phyloP scores from a whole-genome alignment of 768 basidiomycete species.

The Lactarius hatsudake region DNA sequence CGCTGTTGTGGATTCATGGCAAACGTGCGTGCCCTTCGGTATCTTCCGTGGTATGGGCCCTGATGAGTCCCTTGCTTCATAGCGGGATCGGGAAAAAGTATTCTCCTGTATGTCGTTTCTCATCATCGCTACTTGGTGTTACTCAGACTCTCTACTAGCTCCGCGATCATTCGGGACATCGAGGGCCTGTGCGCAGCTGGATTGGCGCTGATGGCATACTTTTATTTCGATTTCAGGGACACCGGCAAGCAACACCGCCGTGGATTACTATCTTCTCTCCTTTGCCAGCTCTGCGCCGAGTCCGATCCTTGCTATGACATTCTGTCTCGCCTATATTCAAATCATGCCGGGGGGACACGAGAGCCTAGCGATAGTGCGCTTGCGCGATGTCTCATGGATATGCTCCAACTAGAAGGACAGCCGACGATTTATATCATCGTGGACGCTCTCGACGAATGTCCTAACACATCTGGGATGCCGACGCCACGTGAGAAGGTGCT shows the following conservation, averaged over 20 bases:
- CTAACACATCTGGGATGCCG: neutral
- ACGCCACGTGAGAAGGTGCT: neutral
- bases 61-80: neutral
- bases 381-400: neutral
- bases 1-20: neutral
- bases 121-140: neutral
- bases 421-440: neutral
- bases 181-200: neutral
- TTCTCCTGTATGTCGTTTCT: neutral
- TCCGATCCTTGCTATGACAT: neutral
- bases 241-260: neutral
- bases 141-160: neutral
- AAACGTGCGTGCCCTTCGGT: neutral
- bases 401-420: neutral
- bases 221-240: neutral
- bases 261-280: neutral
- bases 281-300: neutral
- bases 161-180: neutral
- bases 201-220: slow-evolving; percentile 3
- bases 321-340: neutral
- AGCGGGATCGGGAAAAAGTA: neutral
- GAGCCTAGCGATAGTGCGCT: neutral
- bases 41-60: neutral
- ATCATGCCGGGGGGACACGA: neutral
- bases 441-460: neutral